Base-by-base conservation (phyloP, 371 early-diverging fungal genomes). In the Catenaria anguillulae region DNA sequence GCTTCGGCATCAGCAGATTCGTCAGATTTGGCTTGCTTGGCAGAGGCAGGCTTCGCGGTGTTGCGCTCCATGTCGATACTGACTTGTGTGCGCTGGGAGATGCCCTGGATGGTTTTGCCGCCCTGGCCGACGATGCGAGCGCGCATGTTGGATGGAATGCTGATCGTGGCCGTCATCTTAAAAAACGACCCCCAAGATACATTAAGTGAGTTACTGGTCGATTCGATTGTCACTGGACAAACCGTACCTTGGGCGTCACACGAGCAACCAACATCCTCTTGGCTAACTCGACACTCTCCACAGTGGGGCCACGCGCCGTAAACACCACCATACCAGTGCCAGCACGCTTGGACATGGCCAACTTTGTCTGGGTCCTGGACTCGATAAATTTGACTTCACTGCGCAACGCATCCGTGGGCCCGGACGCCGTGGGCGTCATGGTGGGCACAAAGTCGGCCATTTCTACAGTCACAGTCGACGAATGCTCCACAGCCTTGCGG, bases 111-210 rank as follows among this genome's bases (percentile, higher is more conserved):
- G 33, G 82, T 89, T 54, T 79, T 71, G 42, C 95, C 94, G 65
- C 85, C 86, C 48, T 84, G 69, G 62, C 97, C 97, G 42, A 93
- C 76, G 35, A 97, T 77, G 71, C 83, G 86, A 26, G 88, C 83
- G 62, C 90, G 85, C 24, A 83, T 87, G 52, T 81, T 77, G 36
- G 80, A 76, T 33, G 97, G 97, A 19, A 95, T 56, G 23, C 67
- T 63, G 56, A 72, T 64, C 23, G 63, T 69, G 45, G 50, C 2
- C 40, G 34, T 21, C 29, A 4, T 52, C 31, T 33, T n/a, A n/a
- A n/a, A n/a, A n/a, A n/a, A n/a, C n/a, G n/a, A n/a, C n/a, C n/a
- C n/a, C n/a, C n/a, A n/a, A n/a, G n/a, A n/a, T n/a, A n/a, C n/a
- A n/a, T n/a, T n/a, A n/a, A n/a, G n/a, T n/a, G n/a, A n/a, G n/a